Evolutionary conservation across 768 basidiomycete genomes (phyloP), one percentile per base, ranked within the genome.

Genomic region (Suillus variegatus): DNA sequence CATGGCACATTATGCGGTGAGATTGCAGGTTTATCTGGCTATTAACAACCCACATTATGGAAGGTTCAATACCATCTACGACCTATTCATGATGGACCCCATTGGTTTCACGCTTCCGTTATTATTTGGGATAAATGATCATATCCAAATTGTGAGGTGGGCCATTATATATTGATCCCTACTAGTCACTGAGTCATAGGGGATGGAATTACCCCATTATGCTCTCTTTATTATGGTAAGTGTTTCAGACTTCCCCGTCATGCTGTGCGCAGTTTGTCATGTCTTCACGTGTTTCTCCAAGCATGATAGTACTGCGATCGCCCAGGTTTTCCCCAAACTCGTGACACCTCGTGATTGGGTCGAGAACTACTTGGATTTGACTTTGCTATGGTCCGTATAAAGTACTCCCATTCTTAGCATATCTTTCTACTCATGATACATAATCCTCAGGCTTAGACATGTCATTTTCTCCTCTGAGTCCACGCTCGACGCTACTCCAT

Each of bases 381-480:
- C 16, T 52, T 16, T 18, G 18, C 51, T 52, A 18, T 7, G 8
- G 51, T 18, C 18, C 16, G 16, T 52, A 52, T 32, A 54, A 54
- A 32, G 18, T 9, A 2, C 6, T 18, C 18, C 14, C 22, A 49
- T 49, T 22, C 16, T 32, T 4, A 28, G 2, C 25, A 52, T 51
- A 9, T 52, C 51, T 8, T 28, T 52, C 51, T 52, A 28, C 52
- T 54, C 52, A 4, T 32, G 16, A 32, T 18, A 60, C 66, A 32
- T 32, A 32, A 32, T 44, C 20, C 13, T 20, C 22, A 20, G 28
- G 54, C 61, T 38, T 46, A 55, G 55, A 49, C 66, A 77, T 77
- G 76, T 70, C 64, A 8, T 49, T 66, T 43, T 54, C 63, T 41
- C 67, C 38, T 6, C 40, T 68, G n/a, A n/a, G 46, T 12, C 46